phyloP scores from a whole-genome alignment of 495 filamentous ascomycete genomes.

The Tricharina praecox region DNA sequence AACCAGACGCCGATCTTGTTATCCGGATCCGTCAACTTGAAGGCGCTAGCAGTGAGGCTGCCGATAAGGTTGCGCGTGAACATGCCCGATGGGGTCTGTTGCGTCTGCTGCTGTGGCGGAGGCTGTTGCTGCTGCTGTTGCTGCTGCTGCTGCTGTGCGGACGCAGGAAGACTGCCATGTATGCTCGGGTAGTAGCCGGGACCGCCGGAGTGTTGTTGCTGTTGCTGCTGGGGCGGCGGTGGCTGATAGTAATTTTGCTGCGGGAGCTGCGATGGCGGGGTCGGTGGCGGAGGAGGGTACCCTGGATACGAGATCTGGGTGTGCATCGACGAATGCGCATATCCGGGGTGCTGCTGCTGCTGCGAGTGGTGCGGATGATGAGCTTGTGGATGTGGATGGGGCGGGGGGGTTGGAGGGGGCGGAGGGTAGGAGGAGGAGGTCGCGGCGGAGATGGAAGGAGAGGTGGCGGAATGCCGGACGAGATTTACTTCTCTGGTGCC shows the following conservation, averaged over 20 bases:
- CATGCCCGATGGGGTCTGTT: slow-evolving; percentile 56
- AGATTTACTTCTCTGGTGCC: slow-evolving; percentile 83
- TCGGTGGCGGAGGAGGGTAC: slow-evolving; percentile 22
- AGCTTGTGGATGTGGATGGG: slow-evolving; percentile 28
- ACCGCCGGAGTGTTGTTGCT: slow-evolving; percentile 30
- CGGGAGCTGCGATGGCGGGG: slow-evolving; percentile 18
- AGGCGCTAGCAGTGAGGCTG: slow-evolving; percentile 77
- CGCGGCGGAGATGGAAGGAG: slow-evolving; percentile 76
- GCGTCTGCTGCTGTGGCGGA: slow-evolving; percentile 29
- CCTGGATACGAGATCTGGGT: slow-evolving; percentile 29
- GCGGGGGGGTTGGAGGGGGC: slow-evolving; percentile 28
- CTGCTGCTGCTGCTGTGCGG: slow-evolving; percentile 22
- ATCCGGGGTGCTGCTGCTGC: slow-evolving; percentile 29
- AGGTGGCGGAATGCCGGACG: slow-evolving; percentile 71
- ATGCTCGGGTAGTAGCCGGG: slow-evolving; percentile 30
- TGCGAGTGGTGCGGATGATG: slow-evolving; percentile 29
- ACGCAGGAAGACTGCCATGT: no score
- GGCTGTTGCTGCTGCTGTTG: slow-evolving; percentile 29
- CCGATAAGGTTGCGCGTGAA: slow-evolving; percentile 94
- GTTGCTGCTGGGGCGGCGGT: no score
- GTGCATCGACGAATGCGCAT: slow-evolving; percentile 25
- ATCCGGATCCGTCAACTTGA: slow-evolving; percentile 62
- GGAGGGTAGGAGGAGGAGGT: slow-evolving; percentile 57
- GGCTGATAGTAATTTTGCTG: slow-evolving; percentile 31
- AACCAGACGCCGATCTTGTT: slow-evolving; percentile 93